Base-by-base conservation (phyloP, 2,329 filamentous ascomycete species). In the Aspergillus sp. region DNA sequence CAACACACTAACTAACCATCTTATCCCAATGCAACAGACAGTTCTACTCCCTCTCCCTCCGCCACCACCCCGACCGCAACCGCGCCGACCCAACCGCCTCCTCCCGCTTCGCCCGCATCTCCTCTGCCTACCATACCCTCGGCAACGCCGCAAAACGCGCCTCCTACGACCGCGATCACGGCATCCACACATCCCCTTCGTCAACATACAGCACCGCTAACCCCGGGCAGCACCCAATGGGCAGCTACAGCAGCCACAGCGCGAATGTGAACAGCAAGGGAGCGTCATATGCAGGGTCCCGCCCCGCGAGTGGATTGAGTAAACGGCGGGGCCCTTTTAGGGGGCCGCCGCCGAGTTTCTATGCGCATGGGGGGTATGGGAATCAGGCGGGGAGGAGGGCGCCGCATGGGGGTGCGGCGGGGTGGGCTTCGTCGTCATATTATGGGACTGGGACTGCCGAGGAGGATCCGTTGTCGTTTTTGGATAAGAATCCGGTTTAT, bases 41-140 rank as follows among this genome's bases (percentile, higher is more conserved):
- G 65, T 98, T 96, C 80, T 97, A 96, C 77, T 71, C 79, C 52
- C 86, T 97, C 66, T 95, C 90, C 63, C 95, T 96, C 71, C 74
- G 79, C 46, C 85, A 95, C 77, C 93, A 98, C 70, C 93, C 93
- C 1, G 93, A 98, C 76, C 83, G 84, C 65, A 94, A 97, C 75
- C 88, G 79, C 51, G 64, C 79, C 58, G 85, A 95, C 69, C 85
- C 87, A 4, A 65, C 72, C 49, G 86, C 90, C 53, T 76, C 83
- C 3, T 73, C 80, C 49, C 86, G 84, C 64, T 98, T 95, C 76
- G 82, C 90, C 67, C 79, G 82, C 58, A 85, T 96, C 65, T 86
- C 82, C 64, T 86, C 93, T 65, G 90, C 90, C 57, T 96, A 95
- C 75, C 76, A 82, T 49, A 69, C 86, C 41, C 85, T 96, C 49